Evolutionary conservation across 208 protist genomes (phyloP).

Genomic region (Blechomonas ayalai): DNA sequence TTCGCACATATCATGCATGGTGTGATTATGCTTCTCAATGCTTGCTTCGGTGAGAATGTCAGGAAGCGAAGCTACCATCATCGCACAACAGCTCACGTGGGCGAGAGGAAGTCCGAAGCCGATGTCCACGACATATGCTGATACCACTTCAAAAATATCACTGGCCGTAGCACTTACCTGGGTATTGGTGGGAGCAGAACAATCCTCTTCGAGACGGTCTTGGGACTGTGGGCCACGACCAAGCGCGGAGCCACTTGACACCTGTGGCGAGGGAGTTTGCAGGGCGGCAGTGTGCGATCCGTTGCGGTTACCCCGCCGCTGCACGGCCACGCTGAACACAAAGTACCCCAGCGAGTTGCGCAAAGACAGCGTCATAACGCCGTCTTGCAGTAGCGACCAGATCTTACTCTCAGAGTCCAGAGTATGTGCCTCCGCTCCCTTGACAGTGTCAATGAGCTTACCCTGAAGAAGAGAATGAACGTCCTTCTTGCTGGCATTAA

Average conservation of each 20-base stretch:
- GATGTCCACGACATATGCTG: conserved; percentile 35
- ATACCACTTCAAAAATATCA: too few relatives aligned
- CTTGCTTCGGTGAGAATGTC: conserved; percentile 29
- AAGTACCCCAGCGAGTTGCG: conserved; percentile 59
- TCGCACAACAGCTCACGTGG: conserved; percentile 35
- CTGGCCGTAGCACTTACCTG: too few relatives aligned
- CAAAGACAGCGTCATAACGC: conserved; percentile 34
- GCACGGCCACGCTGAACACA: conserved; percentile 19
- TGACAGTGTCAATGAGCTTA: too few relatives aligned
- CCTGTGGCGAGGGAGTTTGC: not conserved
- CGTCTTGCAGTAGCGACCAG: conserved; percentile 6
- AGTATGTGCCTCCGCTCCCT: too few relatives aligned
- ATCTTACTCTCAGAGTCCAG: too few relatives aligned
- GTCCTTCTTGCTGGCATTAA: conserved; percentile 25
- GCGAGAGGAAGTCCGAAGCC: conserved; percentile 58
- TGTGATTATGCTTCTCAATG: conserved; percentile 47
- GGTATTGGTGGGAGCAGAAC: too few relatives aligned
- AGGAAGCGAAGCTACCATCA: conserved; percentile 30
- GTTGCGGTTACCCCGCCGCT: not conserved
- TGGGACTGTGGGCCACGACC: too few relatives aligned
- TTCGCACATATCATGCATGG: conserved; percentile 44
- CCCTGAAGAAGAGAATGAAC: too few relatives aligned
- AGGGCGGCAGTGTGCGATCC: not conserved
- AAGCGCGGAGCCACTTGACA: too few relatives aligned
- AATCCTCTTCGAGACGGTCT: too few relatives aligned